These are phyloP conservation scores for Lotmaria passim DNA, from an alignment of 208 protist species.

Conservation along the genomic window DNA sequence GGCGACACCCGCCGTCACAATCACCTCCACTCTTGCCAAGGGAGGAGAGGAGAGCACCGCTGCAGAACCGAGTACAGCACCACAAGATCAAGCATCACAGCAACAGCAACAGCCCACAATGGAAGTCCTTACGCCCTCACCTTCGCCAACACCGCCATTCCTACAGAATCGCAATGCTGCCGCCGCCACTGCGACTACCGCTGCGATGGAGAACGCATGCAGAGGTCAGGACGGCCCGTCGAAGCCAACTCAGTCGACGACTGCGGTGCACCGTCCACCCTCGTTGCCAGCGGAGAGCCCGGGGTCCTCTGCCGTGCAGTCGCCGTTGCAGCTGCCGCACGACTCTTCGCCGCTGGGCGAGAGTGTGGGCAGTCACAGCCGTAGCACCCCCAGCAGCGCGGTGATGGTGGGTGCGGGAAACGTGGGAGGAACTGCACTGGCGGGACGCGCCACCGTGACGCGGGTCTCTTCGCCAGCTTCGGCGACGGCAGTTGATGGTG, in stretches of 20 bases:
- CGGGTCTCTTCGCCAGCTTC: not conserved
- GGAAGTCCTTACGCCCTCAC: not conserved
- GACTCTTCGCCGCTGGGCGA: not conserved
- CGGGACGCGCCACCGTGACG: not conserved
- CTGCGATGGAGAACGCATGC: not conserved
- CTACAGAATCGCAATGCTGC: not conserved
- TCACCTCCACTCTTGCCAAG: constrained; percentile 5
- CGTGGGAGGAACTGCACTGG: not conserved
- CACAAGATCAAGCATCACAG: too few species aligned
- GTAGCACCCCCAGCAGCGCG: not conserved
- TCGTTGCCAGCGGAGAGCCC: not conserved
- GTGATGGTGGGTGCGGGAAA: too few species aligned
- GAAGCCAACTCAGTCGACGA: too few species aligned
- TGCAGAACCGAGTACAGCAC: too few species aligned
- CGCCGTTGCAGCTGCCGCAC: not conserved
- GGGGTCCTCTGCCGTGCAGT: not conserved
- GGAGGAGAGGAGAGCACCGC: not conserved
- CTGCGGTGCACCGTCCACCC: too few species aligned
- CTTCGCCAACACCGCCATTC: not conserved
- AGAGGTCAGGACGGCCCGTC: too few species aligned
- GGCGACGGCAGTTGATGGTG: not conserved
- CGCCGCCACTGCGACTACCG: not conserved
- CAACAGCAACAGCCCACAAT: not conserved
- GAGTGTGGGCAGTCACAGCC: not conserved
- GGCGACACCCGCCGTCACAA: constrained; percentile 10